phyloP scores from a whole-genome alignment of 345 rosid genomes.

The Eutrema heterophyllum region DNA sequence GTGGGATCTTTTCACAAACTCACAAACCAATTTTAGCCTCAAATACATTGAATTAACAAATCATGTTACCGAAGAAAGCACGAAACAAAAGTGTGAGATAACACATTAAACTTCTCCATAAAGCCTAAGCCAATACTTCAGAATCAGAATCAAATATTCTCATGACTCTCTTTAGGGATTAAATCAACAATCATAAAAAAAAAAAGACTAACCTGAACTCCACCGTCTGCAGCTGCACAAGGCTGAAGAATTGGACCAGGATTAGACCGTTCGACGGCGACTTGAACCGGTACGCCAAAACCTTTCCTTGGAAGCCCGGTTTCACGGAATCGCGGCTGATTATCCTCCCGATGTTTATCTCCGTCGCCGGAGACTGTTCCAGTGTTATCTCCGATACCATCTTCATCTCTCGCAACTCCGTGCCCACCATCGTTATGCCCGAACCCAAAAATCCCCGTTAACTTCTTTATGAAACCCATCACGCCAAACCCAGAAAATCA shows the following conservation, averaged over 20 bases:
- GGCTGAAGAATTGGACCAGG: constrained; percentile 61
- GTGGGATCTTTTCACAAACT: background rate
- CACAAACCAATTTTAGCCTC: background rate
- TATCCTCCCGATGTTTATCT: constrained; percentile 10
- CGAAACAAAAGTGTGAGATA: background rate
- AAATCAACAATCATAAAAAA: background rate
- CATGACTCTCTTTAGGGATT: background rate
- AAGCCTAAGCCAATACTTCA: background rate
- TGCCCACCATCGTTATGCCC: constrained; percentile 57
- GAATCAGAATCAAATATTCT: background rate
- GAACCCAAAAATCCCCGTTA: constrained; percentile 80
- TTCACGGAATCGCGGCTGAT: constrained; percentile 45
- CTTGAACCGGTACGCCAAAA: constrained; percentile 79
- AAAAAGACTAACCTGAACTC: constrained; percentile 61
- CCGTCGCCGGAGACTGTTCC: constrained; percentile 5
- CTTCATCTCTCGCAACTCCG: constrained; percentile 35
- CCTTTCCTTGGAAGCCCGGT: constrained; percentile 76
- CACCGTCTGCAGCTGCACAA: constrained; percentile 71
- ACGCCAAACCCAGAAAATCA: background rate
- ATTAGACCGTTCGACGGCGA: constrained; percentile 63
- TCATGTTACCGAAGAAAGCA: constrained; percentile 2
- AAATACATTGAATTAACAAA: background rate
- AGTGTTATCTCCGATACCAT: constrained; percentile 23
- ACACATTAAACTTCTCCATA: background rate
- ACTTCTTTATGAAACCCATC: constrained; percentile 81